Evolutionary conservation across 1,139 yeast species (phyloP), one percentile per base, ranked within the genome.

Genomic region (Hyphopichia khmerensis): DNA sequence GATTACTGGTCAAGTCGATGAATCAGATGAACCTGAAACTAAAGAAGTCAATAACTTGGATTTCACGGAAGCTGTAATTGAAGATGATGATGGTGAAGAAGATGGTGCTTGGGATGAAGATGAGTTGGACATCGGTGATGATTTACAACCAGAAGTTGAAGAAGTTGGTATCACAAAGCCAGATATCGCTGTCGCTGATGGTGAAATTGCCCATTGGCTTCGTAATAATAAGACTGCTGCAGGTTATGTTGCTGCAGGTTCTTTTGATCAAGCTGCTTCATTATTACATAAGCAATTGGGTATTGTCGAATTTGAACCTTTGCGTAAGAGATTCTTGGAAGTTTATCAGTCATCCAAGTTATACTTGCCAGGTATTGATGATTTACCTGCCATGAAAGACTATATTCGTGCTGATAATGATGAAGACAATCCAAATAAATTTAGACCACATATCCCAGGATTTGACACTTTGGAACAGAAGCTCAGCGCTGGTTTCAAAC

Each of bases 261-360:
- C 95, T 5, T 90, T 91, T 62, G 98, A 91, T 50, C 88, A 93
- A 48, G 99, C 99, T 36, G 95, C 97, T 32, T 93, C 89, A 53
- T 78, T 95, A 59, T 77, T 95, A 57, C 81, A 86, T 67, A 86
- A 95, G 57, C 99, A 95, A 66, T 75, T 86, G 41, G 99, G 98
- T 52, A 79, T 88, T 41, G 82, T 80, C 33, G 77, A 87, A 53
- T 91, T 95, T 62, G 96, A 83, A 56, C 99, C 99, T 18, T 77
- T 95, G 52, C 83, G 93, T 65, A 60, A 74, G 33, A 77, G 96
- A 48, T 95, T 93, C 70, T 55, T 87, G 61, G 93, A 89, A 55
- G 86, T 90, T 23, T 93, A 87, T 64, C 84, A 83, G 52, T 77
- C 95, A 21, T 82, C 88, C 31, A 88, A 88, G 67, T 70, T 89